Percentiles rank a stretch among this genome's conserved stretches.
phyloP scores from a whole-genome alignment of 2,329 filamentous ascomycete species.

The Colletotrichum sublineola region DNA sequence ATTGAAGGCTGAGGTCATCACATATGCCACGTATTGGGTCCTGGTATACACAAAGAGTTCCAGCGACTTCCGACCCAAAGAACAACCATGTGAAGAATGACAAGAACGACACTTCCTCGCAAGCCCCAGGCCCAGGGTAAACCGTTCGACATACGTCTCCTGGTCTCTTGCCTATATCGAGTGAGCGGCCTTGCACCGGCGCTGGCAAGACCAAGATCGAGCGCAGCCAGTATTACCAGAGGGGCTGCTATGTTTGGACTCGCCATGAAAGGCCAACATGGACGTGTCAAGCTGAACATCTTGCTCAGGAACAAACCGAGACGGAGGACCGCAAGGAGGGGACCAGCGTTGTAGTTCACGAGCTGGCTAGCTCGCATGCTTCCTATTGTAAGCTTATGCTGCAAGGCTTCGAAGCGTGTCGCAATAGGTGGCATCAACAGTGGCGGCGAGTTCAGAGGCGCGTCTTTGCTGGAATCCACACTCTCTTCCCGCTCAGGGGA shows the following conservation, averaged over 20 bases:
- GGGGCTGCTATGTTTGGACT: slow-evolving; percentile 75
- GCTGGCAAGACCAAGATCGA: slow-evolving; percentile 69
- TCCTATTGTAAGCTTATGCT: slow-evolving; percentile 52
- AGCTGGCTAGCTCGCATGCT: slow-evolving; percentile 53
- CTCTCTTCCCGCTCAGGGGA: slow-evolving; percentile 46
- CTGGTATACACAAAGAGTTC: slow-evolving; percentile 51
- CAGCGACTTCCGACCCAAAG: slow-evolving; percentile 53
- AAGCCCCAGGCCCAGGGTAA: slow-evolving; percentile 48
- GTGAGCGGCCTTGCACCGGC: neutral
- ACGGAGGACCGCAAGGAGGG: slow-evolving; percentile 59
- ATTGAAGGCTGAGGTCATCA: neutral
- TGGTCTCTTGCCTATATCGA: slow-evolving; percentile 2
- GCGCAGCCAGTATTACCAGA: slow-evolving; percentile 75
- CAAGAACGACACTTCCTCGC: slow-evolving; percentile 49
- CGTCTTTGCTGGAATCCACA: slow-evolving; percentile 41
- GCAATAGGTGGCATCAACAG: slow-evolving; percentile 65
- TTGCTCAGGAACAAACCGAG: slow-evolving; percentile 77
- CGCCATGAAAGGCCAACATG: slow-evolving; percentile 80
- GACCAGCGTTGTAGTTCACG: slow-evolving; percentile 47
- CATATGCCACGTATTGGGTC: slow-evolving; percentile 25
- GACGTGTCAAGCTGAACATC: slow-evolving; percentile 71
- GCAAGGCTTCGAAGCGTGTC: slow-evolving; percentile 50
- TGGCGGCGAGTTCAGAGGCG: slow-evolving; percentile 51
- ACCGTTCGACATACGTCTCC: slow-evolving; percentile 12
- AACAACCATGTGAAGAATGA: slow-evolving; percentile 51